Percentiles rank a stretch among this genome's conserved stretches.
phyloP scores from a whole-genome alignment of 441 rosid genomes.

The Populus trichocarpa region DNA sequence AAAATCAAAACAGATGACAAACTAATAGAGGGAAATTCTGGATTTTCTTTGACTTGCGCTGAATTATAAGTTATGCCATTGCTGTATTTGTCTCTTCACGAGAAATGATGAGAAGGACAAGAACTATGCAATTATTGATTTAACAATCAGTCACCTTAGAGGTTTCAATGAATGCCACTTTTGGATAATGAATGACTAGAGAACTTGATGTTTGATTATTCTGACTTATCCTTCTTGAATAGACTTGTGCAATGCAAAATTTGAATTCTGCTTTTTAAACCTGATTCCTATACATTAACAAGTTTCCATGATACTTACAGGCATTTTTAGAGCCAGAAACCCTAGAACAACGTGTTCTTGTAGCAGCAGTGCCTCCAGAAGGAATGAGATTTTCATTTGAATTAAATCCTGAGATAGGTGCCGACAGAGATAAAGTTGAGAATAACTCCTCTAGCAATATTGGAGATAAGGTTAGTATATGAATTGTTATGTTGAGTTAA shows the following conservation, averaged over 20 bases:
- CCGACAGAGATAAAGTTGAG: slow-evolving; percentile 30
- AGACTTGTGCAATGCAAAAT: not conserved
- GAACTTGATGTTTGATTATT: not conserved
- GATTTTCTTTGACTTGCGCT: not conserved
- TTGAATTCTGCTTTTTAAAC: slow-evolving; percentile 7
- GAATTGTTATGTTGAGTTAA: slow-evolving; percentile 9
- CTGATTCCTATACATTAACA: not conserved
- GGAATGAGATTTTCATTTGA: slow-evolving; percentile 56
- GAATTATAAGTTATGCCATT: too few relatives aligned
- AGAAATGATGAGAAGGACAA: not conserved
- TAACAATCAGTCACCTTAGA: not conserved
- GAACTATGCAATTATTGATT: not conserved
- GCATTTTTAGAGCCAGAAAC: slow-evolving; percentile 38
- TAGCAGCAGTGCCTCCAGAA: slow-evolving; percentile 69
- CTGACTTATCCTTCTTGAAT: not conserved
- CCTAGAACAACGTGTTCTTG: slow-evolving; percentile 64
- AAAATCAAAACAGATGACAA: not conserved
- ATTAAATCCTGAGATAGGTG: slow-evolving; percentile 28
- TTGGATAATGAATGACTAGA: not conserved
- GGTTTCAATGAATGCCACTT: not conserved
- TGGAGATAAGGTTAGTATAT: slow-evolving; percentile 65
- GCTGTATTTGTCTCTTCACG: not conserved
- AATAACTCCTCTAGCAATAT: slow-evolving; percentile 21
- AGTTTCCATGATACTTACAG: slow-evolving; percentile 32
- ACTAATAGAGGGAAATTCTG: not conserved